These are phyloP conservation scores for Lepidium didymum DNA, from an alignment of 345 rosid species.

Conservation along the genomic window DNA sequence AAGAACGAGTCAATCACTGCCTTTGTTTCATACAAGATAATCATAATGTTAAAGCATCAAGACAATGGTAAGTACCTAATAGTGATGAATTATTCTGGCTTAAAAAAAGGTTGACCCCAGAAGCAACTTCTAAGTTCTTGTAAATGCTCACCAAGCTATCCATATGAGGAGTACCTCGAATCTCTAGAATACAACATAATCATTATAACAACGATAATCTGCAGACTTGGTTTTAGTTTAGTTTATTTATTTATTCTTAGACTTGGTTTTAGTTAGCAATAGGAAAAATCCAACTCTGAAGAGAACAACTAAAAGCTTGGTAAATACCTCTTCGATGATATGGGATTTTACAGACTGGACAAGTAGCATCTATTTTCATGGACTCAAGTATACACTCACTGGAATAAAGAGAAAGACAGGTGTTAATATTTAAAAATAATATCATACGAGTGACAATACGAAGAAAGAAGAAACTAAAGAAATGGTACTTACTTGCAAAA, in stretches of 20 bases:
- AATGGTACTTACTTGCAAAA: conserved; percentile 72
- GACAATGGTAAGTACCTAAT: conserved; percentile 32
- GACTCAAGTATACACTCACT: conserved; percentile 73
- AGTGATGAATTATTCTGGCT: conserved; percentile 39
- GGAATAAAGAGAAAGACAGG: background rate
- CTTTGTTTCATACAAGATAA: background rate
- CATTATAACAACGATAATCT: background rate
- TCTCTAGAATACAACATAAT: conserved; percentile 39
- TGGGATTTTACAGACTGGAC: conserved; percentile 86
- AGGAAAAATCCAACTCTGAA: background rate
- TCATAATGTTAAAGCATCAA: background rate
- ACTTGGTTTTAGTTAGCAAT: background rate
- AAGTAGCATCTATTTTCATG: conserved; percentile 63
- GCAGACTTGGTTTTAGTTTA: background rate
- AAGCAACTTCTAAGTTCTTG: conserved; percentile 84
- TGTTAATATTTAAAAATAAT: background rate
- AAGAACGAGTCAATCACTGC: background rate
- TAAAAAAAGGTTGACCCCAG: conserved; percentile 55
- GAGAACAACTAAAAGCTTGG: background rate
- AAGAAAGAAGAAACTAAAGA: background rate
- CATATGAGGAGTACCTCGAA: conserved; percentile 90
- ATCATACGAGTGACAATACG: background rate
- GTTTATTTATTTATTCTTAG: no score
- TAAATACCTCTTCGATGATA: conserved; percentile 61
- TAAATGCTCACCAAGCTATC: conserved; percentile 82